Evolutionary conservation across 1,284 basidiomycete genomes (phyloP), one percentile per base, ranked within the genome.

Genomic region (Exobasidium cylindrosporum): DNA sequence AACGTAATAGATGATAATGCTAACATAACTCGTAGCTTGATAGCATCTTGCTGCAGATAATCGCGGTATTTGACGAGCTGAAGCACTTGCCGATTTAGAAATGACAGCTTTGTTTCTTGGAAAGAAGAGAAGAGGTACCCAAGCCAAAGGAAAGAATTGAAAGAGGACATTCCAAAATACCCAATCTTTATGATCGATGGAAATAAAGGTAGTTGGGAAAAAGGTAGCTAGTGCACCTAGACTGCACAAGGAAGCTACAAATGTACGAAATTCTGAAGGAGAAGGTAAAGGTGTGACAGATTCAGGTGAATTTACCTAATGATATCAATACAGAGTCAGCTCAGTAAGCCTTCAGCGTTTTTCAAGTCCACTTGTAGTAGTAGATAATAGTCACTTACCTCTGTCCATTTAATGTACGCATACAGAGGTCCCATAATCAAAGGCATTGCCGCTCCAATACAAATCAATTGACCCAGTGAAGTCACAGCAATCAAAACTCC

Each of bases 381-480:
- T n/a, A 44, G 14, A 14, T 44, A n/a, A 14, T n/a, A n/a, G n/a
- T n/a, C n/a, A 17, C 30, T 54, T 26, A 54, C 56, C 45, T 58
- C 57, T 31, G 7, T 13, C 57, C 57, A 58, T 17, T 45, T 26
- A 13, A 23, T 30, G 28, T 58, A 58, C 11, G 57, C 57, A 45
- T 58, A 58, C 7, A 30, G 24, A 5, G 57, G 57, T 4, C 40
- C 40, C 17, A 31, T 30, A 26, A 58, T 13, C 4, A 53, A 10
- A 4, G 35, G n/a, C 2, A 30, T 23, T 14, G 57, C 57, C 17
- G 57, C 57, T 4, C 44, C 57, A 40, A 58, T 32, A 26, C 7
- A 28, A 10, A 58, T 53, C 17, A 58, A 21, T 47, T 58, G 57
- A 23, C 46, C 44, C 28, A 58, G 23, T 21, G 47, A 13, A 32